A percentile compares a stretch with the other conserved stretches of the same genome.
phyloP scores from a whole-genome alignment of 78 protist genomes.

The Cyanophora paradoxa region DNA sequence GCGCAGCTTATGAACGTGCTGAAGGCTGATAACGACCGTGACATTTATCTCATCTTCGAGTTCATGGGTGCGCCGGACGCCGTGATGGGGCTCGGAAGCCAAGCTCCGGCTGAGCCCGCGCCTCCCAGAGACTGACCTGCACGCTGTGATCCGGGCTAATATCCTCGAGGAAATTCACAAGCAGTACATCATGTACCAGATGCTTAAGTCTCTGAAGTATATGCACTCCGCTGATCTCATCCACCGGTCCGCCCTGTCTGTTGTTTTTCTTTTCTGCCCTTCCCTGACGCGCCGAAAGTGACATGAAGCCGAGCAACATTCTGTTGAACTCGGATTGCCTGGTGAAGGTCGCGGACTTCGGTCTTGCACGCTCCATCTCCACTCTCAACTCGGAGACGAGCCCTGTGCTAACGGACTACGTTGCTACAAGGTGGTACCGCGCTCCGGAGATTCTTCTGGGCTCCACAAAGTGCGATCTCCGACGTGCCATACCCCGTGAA shows the following conservation, averaged over 20 bases:
- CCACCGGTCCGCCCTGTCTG: too few relatives aligned
- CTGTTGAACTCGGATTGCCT: constrained; percentile 88
- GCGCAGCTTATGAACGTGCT: constrained; percentile 78
- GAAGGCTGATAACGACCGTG: constrained; percentile 92
- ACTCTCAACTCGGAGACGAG: constrained; percentile 17
- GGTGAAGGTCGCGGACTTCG: constrained; percentile 92
- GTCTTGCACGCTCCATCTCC: constrained; percentile 67
- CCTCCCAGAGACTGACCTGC: constrained; percentile 84
- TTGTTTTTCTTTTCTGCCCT: background rate
- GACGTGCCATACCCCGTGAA: background rate
- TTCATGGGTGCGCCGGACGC: constrained; percentile 68
- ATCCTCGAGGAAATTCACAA: constrained; percentile 95
- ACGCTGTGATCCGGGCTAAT: constrained; percentile 93
- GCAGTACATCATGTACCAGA: constrained; percentile 90
- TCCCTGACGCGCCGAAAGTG: too few relatives aligned
- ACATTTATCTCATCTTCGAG: constrained; percentile 95
- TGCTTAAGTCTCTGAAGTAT: constrained; percentile 80
- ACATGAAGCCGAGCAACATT: constrained; percentile 94
- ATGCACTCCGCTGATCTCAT: constrained; percentile 87
- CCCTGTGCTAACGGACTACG: constrained; percentile 94
- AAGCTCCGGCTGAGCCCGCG: background rate
- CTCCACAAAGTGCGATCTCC: constrained; percentile 49
- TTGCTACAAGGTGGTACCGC: constrained; percentile 91
- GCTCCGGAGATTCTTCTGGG: constrained; percentile 98
- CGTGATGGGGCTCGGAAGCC: too few relatives aligned